Evolutionary conservation across 148 eudicot genomes (phyloP).

Genomic region (Vaccinium myrtillus): DNA sequence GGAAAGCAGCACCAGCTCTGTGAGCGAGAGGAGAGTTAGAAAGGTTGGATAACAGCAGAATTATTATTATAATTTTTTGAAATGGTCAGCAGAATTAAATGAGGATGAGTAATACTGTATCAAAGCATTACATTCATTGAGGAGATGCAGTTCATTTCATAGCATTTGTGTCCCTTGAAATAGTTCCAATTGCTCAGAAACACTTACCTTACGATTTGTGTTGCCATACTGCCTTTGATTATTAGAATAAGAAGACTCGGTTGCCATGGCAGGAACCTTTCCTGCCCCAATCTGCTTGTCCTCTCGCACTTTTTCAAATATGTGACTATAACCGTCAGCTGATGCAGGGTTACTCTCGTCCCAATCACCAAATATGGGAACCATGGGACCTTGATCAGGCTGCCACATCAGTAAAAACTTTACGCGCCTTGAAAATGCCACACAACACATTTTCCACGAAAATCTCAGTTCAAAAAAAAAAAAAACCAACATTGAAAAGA

Average conservation of each 20-base stretch:
- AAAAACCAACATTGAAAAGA: too few species aligned
- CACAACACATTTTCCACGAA: neutral
- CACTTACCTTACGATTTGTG: conserved; percentile 48
- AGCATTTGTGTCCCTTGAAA: neutral
- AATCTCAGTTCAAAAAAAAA: neutral
- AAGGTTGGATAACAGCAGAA: neutral
- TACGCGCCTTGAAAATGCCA: neutral
- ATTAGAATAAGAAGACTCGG: conserved; percentile 35
- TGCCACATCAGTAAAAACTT: conserved; percentile 28
- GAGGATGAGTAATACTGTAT: neutral
- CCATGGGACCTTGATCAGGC: conserved; percentile 60
- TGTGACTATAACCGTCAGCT: conserved; percentile 55
- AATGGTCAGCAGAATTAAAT: neutral
- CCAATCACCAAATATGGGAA: conserved; percentile 73
- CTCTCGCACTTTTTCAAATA: conserved; percentile 56
- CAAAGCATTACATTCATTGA: neutral
- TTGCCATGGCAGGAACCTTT: conserved; percentile 42
- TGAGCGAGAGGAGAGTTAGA: conserved; percentile 13
- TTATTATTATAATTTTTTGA: neutral
- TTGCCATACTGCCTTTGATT: conserved; percentile 41
- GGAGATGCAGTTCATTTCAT: neutral
- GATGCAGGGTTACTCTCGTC: conserved; percentile 66
- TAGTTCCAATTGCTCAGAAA: neutral
- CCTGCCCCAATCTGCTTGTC: conserved; percentile 57
- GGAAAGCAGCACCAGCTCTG: conserved; percentile 62